These are phyloP conservation scores for Mariannaea sp. DNA, from an alignment of 2,329 filamentous ascomycete species.

Conservation along the genomic window DNA sequence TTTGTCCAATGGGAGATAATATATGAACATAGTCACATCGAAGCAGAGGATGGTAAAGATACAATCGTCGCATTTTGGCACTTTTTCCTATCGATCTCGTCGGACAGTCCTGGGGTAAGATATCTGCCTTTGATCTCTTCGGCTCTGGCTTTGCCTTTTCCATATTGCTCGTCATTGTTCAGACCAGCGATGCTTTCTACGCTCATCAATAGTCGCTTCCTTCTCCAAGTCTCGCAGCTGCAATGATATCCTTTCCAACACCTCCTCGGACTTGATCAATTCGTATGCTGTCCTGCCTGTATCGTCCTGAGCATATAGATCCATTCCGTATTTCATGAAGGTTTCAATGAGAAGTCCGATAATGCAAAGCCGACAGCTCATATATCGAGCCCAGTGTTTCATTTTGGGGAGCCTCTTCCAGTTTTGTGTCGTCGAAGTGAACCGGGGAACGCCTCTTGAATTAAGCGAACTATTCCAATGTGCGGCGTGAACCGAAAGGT, in stretches of 20 bases:
- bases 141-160: too few relatives aligned
- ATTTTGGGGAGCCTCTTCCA: background rate
- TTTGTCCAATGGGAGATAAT: too few relatives aligned
- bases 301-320: background rate
- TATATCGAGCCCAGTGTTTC: background rate
- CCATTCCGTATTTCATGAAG: background rate
- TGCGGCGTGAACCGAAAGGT: background rate
- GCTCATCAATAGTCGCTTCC: background rate
- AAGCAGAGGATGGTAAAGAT: too few relatives aligned
- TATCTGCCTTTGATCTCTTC: too few relatives aligned
- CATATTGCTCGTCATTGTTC: too few relatives aligned
- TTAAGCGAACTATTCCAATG: background rate
- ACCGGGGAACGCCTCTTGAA: background rate
- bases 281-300: background rate
- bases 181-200: too few relatives aligned
- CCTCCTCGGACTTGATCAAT: background rate
- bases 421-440: background rate
- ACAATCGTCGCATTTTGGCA: too few relatives aligned
- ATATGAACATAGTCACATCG: too few relatives aligned
- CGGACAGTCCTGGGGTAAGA: too few relatives aligned
- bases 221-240: background rate
- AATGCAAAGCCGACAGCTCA: background rate
- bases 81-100: too few relatives aligned
- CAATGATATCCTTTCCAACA: background rate
- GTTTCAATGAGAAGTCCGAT: background rate